phyloP scores from a whole-genome alignment of 1,284 basidiomycete species.

The Austroboletus rostrupii region DNA sequence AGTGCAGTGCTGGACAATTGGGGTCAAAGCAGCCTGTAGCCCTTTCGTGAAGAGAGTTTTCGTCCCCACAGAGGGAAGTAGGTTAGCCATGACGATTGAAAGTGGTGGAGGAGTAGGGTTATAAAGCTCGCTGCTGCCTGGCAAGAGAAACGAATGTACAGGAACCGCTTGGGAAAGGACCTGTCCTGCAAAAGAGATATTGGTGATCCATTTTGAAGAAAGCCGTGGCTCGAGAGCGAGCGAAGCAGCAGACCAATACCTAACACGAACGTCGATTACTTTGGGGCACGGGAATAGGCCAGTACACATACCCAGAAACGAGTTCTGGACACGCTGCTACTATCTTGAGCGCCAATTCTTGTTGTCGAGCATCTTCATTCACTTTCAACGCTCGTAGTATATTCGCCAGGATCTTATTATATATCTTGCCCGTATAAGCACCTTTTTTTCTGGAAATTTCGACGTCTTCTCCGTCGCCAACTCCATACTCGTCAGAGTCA shows the following conservation, averaged over 20 bases:
- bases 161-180: constrained; percentile 79
- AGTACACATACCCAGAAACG: constrained; percentile 59
- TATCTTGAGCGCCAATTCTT: constrained; percentile 80
- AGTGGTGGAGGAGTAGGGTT: constrained; percentile 73
- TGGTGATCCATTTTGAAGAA: constrained; percentile 86
- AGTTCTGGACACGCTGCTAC: constrained; percentile 83
- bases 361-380: constrained; percentile 82
- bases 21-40: constrained; percentile 56
- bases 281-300: neutral
- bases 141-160: constrained; percentile 54
- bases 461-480: constrained; percentile 18
- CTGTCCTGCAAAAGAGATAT: constrained; percentile 76
- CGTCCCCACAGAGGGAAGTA: constrained; percentile 66
- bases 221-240: constrained; percentile 84
- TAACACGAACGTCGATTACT: constrained; percentile 26
- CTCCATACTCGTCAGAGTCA: constrained; percentile 36
- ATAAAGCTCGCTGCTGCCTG: constrained; percentile 37
- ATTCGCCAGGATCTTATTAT: constrained; percentile 84
- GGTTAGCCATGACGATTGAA: constrained; percentile 64
- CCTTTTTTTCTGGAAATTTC: constrained; percentile 28
- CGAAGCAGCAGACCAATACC: constrained; percentile 74
- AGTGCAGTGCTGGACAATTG: constrained; percentile 79
- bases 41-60: constrained; percentile 78
- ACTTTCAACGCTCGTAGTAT: constrained; percentile 72
- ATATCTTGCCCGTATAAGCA: constrained; percentile 47